Percentiles rank a stretch among this genome's conserved stretches.
Evolutionary conservation across 352 stramenopile species (phyloP).

Genomic region (Phytophthora multivora): DNA sequence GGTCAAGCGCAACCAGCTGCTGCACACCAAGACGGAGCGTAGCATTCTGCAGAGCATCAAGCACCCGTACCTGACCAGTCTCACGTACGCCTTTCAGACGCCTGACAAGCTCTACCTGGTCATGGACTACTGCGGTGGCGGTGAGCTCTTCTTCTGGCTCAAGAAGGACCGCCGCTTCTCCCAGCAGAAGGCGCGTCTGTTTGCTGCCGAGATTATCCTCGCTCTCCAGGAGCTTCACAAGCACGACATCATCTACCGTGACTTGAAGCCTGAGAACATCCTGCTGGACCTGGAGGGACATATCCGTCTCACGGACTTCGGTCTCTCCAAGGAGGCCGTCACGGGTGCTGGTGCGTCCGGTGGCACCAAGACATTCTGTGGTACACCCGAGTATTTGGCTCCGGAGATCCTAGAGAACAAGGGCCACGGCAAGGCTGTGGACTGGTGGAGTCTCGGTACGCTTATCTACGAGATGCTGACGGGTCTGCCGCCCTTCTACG

Average conservation of each 20-base stretch:
- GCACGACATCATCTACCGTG: conserved; percentile 96
- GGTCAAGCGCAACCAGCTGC: conserved; percentile 94
- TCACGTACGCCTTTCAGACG: conserved; percentile 91
- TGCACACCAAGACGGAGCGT: conserved; percentile 94
- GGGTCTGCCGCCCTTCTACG: conserved; percentile 92
- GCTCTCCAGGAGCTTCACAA: conserved; percentile 92
- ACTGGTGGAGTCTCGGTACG: conserved; percentile 93
- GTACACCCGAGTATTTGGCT: conserved; percentile 95
- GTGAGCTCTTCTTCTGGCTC: conserved; percentile 96
- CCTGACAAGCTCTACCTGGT: conserved; percentile 94
- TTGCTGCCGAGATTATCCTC: conserved; percentile 94
- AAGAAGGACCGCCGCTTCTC: conserved; percentile 94
- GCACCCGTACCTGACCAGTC: conserved; percentile 90
- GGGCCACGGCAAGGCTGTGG: conserved; percentile 89
- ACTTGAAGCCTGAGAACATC: conserved; percentile 97
- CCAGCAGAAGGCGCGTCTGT: conserved; percentile 91
- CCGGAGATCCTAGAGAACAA: conserved; percentile 96
- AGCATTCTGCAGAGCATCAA: conserved; percentile 94
- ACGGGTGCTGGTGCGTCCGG: conserved; percentile 78
- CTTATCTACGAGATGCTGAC: conserved; percentile 96
- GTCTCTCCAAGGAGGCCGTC: conserved; percentile 93
- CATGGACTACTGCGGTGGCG: conserved; percentile 94
- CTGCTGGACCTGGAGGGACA: conserved; percentile 94
- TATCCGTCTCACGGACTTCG: conserved; percentile 95
- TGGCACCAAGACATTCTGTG: conserved; percentile 92